Base-by-base conservation (phyloP, 768 basidiomycete genomes). In the Infundibulicybe gibba region DNA sequence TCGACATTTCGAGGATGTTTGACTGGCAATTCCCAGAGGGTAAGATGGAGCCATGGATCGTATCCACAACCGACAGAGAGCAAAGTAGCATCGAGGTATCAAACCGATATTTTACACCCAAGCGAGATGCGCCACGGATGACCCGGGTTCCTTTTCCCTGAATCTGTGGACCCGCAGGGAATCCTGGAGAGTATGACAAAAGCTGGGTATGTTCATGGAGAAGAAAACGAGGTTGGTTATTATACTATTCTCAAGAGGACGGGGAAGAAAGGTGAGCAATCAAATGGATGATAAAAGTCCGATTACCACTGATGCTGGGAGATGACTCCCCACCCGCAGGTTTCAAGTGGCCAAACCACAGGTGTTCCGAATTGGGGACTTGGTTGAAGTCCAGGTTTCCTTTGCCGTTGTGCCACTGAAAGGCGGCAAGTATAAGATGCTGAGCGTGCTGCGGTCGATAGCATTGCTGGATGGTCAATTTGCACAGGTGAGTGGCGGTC, bases 361-460 rank as follows among this genome's bases (percentile, higher is more conserved):
- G 3, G 48, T 20, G 15, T 51, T 54, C 16, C 50, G 49, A 5
- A 44, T 49, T 10, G 55, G 55, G 1, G 53, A 56, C 48, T 54
- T 56, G n/a, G 55, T 54, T n/a, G 53, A 56, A 48, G 50, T 51
- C 12, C 55, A 56, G 30, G 42, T 52, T n/a, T 56, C 53, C 2
- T 49, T 54, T n/a, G 41, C 44, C 6, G 38, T 43, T 2, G 31
- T 56, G 6, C 52, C 49, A 19, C 43, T 51, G 14, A 40, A 47
- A 21, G 47, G 47, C 14, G 32, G 41, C 16, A 51, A 46, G 35
- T 51, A 25, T 30, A 56, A 54, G 34, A 40, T 50, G 14, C 5
- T 41, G 3, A 43, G 47, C 20, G 38, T 54, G 5, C 38, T 56
- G 12, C 43, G 48, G 6, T 20, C 39, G 17, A 44, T 55, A 12